Conservation (phyloP, 148 eudicot genomes). For the Pouteria glomerata region DNA sequence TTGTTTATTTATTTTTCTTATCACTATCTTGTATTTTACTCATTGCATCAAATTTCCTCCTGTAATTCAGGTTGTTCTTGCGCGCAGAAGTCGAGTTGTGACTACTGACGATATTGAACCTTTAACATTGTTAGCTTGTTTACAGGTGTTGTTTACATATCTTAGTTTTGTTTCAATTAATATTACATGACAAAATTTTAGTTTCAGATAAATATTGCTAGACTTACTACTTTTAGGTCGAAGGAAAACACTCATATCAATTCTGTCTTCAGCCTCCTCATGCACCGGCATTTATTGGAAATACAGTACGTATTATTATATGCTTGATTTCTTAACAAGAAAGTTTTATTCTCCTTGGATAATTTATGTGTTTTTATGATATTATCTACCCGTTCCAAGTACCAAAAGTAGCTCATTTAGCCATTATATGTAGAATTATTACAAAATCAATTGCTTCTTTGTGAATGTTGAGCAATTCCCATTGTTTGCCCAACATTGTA, state of each 20-base stretch:
- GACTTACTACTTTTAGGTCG: constrained; percentile 41
- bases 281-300: constrained; percentile 93
- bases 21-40: background rate
- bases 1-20: background rate
- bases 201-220: background rate
- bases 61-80: constrained; percentile 79
- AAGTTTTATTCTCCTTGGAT: background rate
- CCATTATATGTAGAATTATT: background rate
- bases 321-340: background rate
- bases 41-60: background rate
- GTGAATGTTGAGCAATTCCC: too few species aligned
- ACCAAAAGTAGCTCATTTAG: background rate
- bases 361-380: background rate
- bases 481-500: too few species aligned
- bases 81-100: constrained; percentile 84
- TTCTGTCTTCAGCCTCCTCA: constrained; percentile 95
- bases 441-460: background rate
- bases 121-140: constrained; percentile 71
- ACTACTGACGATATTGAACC: constrained; percentile 74
- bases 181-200: background rate
- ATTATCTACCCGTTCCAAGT: background rate
- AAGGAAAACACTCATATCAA: constrained; percentile 79
- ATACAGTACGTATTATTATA: constrained; percentile 56
- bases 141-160: constrained; percentile 48
- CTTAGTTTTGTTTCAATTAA: constrained; percentile 13